Conservation (phyloP, 495 filamentous ascomycete species). For the Extremus antarcticus region DNA sequence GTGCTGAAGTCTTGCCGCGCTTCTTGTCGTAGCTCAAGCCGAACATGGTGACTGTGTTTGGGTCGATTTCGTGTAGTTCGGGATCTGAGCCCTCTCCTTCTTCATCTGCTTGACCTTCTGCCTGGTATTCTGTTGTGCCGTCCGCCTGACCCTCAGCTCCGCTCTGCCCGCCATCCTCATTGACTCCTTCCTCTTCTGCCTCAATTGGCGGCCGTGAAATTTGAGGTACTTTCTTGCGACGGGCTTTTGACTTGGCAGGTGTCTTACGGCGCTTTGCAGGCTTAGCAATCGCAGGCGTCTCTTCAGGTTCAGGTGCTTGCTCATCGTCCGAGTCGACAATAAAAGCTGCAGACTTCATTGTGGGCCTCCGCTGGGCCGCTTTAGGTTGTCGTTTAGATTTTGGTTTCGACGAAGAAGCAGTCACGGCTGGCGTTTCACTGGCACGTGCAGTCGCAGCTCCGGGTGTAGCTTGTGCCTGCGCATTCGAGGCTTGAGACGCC, state of each 20-base stretch:
- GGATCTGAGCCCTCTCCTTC: conserved; percentile 45
- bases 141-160: conserved; percentile 6
- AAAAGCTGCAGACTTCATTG: neutral
- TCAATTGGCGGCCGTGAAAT: neutral
- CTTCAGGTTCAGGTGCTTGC: neutral
- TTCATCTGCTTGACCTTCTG: conserved; percentile 27
- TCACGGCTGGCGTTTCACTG: neutral
- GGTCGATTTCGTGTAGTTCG: conserved; percentile 59
- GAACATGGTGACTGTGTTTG: conserved; percentile 63
- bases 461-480: neutral
- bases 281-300: neutral
- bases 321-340: neutral
- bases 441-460: neutral
- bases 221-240: conserved; percentile 9
- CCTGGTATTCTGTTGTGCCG: no score
- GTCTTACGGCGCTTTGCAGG: neutral
- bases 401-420: no score
- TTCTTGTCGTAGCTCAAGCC: conserved; percentile 67
- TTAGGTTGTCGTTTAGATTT: neutral
- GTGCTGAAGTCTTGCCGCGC: conserved; percentile 71
- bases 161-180: conserved; percentile 3
- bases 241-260: conserved; percentile 8
- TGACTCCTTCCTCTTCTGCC: conserved; percentile 2
- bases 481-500: neutral
- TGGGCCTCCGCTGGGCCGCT: neutral